Evolutionary conservation across 2,329 filamentous ascomycete genomes (phyloP).

Genomic region (Aspergillus candidus): DNA sequence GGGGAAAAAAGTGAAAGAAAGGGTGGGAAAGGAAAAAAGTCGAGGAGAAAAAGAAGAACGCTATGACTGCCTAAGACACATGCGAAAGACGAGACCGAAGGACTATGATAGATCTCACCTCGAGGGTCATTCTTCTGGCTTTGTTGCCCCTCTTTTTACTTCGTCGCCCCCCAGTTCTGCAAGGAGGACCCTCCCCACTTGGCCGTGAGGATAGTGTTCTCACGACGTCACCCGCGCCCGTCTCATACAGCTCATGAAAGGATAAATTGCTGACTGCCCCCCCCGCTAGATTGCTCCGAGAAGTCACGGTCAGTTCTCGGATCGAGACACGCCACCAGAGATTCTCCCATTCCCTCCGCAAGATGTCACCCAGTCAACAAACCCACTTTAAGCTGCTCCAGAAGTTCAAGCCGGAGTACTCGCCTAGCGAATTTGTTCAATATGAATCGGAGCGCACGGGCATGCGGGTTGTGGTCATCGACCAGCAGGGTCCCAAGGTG

Average conservation of each 20-base stretch:
- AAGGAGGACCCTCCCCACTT: too few species aligned
- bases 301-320: slow-evolving; percentile 14
- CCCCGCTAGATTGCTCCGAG: slow-evolving; percentile 18
- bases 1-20: not conserved
- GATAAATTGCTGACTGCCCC: slow-evolving; percentile 12
- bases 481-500: slow-evolving; percentile 90
- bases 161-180: too few species aligned
- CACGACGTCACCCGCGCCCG: too few species aligned
- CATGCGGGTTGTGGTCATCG: slow-evolving; percentile 88
- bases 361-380: slow-evolving; percentile 50
- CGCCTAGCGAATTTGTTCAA: slow-evolving; percentile 79
- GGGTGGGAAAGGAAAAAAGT: too few species aligned
- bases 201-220: too few species aligned
- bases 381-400: slow-evolving; percentile 75
- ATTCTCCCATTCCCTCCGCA: slow-evolving; percentile 23
- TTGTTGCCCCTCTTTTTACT: too few species aligned
- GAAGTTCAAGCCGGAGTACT: slow-evolving; percentile 83
- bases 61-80: not conserved
- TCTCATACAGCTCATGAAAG: too few species aligned
- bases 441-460: slow-evolving; percentile 94
- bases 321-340: slow-evolving; percentile 4
- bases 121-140: too few species aligned
- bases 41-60: not conserved
- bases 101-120: too few species aligned
- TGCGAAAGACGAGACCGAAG: too few species aligned